Percentiles rank a stretch among this genome's conserved stretches.
Conservation (phyloP, 352 stramenopile species). For the Globisporangium okanoganense region DNA sequence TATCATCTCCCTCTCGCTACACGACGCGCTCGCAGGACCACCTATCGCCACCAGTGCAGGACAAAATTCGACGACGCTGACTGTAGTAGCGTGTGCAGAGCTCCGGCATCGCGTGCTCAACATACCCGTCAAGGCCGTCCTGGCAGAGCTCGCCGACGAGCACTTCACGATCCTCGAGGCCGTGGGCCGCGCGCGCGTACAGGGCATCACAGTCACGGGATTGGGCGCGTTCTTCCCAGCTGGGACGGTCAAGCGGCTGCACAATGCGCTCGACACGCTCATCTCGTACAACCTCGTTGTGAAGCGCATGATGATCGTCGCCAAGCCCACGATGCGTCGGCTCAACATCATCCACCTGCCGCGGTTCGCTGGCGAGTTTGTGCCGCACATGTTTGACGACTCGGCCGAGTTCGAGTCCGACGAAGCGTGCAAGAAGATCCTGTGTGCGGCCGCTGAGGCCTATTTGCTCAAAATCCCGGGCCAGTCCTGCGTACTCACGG, state of each 20-base stretch:
- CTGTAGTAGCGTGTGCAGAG: slow-evolving; percentile 57
- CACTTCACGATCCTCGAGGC: slow-evolving; percentile 66
- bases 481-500: slow-evolving; percentile 59
- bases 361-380: slow-evolving; percentile 57
- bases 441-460: slow-evolving; percentile 44
- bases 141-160: slow-evolving; percentile 55
- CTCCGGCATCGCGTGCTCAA: slow-evolving; percentile 69
- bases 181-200: slow-evolving; percentile 42
- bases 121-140: slow-evolving; percentile 52
- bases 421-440: slow-evolving; percentile 66
- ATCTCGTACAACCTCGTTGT: slow-evolving; percentile 76
- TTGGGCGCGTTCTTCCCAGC: slow-evolving; percentile 31
- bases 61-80: slow-evolving; percentile 5
- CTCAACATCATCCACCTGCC: slow-evolving; percentile 82
- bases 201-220: slow-evolving; percentile 53
- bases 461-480: slow-evolving; percentile 62
- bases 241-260: slow-evolving; percentile 61
- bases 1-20: slow-evolving; percentile 5
- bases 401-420: slow-evolving; percentile 81
- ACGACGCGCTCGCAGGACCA: slow-evolving; percentile 2
- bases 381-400: slow-evolving; percentile 60
- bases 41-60: not conserved
- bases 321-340: slow-evolving; percentile 45
- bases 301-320: slow-evolving; percentile 82
- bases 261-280: slow-evolving; percentile 74